phyloP scores from a whole-genome alignment of 2,329 filamentous ascomycete species.

The Tolypocladium cylindrosporum region DNA sequence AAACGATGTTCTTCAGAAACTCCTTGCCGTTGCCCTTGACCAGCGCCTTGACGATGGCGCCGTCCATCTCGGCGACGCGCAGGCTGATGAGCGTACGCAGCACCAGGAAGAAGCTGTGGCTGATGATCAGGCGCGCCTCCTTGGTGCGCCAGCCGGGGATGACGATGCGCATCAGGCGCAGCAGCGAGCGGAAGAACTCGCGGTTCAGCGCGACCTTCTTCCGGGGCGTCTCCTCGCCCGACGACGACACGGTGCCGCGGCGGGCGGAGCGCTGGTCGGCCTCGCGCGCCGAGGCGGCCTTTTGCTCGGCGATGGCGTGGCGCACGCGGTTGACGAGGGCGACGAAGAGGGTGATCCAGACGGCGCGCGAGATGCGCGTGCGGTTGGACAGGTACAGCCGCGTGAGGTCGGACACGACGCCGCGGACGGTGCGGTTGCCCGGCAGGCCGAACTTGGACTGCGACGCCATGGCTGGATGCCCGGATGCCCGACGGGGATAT shows the following conservation, averaged over 20 bases:
- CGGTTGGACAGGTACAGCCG: constrained; percentile 69
- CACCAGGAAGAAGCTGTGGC: constrained; percentile 89
- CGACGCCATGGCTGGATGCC: constrained; percentile 48
- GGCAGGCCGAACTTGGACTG: constrained; percentile 61
- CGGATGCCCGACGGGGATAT: not conserved
- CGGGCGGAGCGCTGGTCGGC: constrained; percentile 41
- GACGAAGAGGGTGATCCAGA: constrained; percentile 75
- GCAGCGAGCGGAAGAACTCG: constrained; percentile 66
- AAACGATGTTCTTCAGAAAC: constrained; percentile 78
- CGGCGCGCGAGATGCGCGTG: constrained; percentile 68
- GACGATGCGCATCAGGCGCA: constrained; percentile 73
- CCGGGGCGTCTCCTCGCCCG: constrained; percentile 30
- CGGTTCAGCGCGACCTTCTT: constrained; percentile 89
- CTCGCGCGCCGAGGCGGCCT: constrained; percentile 65
- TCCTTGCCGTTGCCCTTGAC: constrained; percentile 87
- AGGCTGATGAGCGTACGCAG: constrained; percentile 84
- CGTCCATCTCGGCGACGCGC: constrained; percentile 94
- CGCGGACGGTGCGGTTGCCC: constrained; percentile 54
- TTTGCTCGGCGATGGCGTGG: constrained; percentile 86
- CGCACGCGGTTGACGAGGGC: constrained; percentile 80
- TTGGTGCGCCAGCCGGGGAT: constrained; percentile 85
- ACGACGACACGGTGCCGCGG: constrained; percentile 35
- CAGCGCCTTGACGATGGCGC: constrained; percentile 80
- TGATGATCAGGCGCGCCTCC: constrained; percentile 75
- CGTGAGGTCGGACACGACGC: constrained; percentile 56